These are phyloP conservation scores for Puccinia triticina DNA, from an alignment of 1,284 basidiomycete species.

Conservation along the genomic window DNA sequence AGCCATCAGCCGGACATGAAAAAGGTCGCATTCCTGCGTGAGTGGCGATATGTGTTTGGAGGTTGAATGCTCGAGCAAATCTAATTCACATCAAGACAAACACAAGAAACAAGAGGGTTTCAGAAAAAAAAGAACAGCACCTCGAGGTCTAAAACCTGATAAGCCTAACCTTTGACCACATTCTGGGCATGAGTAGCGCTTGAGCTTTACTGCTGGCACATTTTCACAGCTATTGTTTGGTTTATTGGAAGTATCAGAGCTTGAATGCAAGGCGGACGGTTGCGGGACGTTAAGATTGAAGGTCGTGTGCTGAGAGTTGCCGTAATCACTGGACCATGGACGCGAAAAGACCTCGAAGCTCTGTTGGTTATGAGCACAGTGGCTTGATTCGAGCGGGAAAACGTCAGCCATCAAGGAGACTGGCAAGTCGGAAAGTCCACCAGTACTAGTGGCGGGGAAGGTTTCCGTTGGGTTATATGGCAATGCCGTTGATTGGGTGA, in stretches of 20 bases:
- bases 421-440: neutral
- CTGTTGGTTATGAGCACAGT: neutral
- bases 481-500: neutral
- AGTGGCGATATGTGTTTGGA: conserved; percentile 86
- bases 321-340: neutral
- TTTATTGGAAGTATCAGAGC: neutral
- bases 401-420: neutral
- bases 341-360: neutral
- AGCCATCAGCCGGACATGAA: conserved; percentile 75
- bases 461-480: neutral
- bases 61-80: conserved; percentile 84
- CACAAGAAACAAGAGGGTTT: neutral
- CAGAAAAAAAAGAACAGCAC: no score
- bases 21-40: conserved; percentile 85
- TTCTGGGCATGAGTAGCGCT: conserved; percentile 23
- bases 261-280: neutral
- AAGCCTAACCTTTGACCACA: conserved; percentile 1
- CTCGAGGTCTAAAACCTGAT: no score
- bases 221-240: neutral
- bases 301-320: neutral
- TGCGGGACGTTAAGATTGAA: neutral
- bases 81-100: neutral
- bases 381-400: neutral
- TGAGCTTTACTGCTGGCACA: neutral
- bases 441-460: neutral